Base-by-base conservation (phyloP, 140 eudicot species). In the Ambrosia hybrid region DNA sequence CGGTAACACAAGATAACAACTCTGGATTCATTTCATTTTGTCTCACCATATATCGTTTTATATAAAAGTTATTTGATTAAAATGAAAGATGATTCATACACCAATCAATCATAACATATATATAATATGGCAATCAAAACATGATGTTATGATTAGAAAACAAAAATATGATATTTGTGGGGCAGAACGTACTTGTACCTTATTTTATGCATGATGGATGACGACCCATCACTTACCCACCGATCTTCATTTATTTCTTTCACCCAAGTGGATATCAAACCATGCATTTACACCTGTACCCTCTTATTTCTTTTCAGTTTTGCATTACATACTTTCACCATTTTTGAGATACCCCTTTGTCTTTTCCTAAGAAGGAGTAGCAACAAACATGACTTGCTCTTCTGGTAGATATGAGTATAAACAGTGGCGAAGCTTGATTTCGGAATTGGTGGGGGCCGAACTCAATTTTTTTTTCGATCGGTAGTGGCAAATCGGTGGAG, bases 111-210 rank as follows among this genome's bases (percentile, higher is more conserved):
- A 48, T 48, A 7, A 48, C 4, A 48, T 45, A 4, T 45, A 48
- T 57, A 57, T 57, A 57, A 9, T 21, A 57, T 57, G 37, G 10
- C 8, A 14, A 55, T 38, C 55, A 21, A 21, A 34, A 56, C n/a
- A 57, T 30, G 12, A 56, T 71, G 67, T 30, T 10, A 56, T 71
- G 67, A 57, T 71, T 51, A 36, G 9, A 41, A 10, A 51, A 74
- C 13, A 74, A 6, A 56, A n/a, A 39, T 46, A 65, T 5, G 48
- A 74, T 67, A 68, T 58, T 4, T 52, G 79, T 74, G 73, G 79
- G 14, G 79, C 68, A 75, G 74, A 75, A 75, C 51, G 79, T 65
- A 75, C 79, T 43, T 67, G 79, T 67, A 67, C 79, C 65, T 74
- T 74, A 48, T 75, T 15, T 75, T 56, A 45, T 66, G 51, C 49